phyloP scores from a whole-genome alignment of 140 eudicot genomes.

The Cichorium intybus region DNA sequence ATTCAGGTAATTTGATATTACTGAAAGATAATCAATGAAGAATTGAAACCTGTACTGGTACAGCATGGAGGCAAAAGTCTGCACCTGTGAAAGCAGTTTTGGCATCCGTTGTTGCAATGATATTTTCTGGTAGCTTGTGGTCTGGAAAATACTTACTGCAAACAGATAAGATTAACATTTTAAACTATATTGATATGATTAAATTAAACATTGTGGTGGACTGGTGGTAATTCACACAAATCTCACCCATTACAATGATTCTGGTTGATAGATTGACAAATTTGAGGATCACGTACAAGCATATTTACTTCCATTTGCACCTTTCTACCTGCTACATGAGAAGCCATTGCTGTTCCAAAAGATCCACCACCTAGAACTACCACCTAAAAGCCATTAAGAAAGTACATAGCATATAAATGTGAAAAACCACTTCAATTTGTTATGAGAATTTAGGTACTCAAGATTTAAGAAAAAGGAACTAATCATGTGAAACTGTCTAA shows the following conservation, averaged over 20 bases:
- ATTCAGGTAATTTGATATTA: slow-evolving; percentile 1
- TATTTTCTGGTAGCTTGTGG: slow-evolving; percentile 84
- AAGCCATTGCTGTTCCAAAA: slow-evolving; percentile 99
- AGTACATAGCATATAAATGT: slow-evolving; percentile 18
- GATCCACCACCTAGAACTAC: slow-evolving; percentile 99
- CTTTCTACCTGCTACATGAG: slow-evolving; percentile 89
- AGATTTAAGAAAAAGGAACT: background rate
- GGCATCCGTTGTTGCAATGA: slow-evolving; percentile 86
- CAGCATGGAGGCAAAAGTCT: slow-evolving; percentile 98
- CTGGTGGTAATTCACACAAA: slow-evolving; percentile 4
- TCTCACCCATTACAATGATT: slow-evolving; percentile 65
- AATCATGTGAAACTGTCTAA: background rate
- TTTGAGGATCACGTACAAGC: slow-evolving; percentile 90
- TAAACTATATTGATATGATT: background rate
- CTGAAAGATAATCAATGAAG: slow-evolving; percentile 11
- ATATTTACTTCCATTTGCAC: slow-evolving; percentile 72
- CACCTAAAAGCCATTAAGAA: slow-evolving; percentile 48
- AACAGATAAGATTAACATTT: slow-evolving; percentile 9
- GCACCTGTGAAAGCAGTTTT: slow-evolving; percentile 77
- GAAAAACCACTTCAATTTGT: slow-evolving; percentile 15
- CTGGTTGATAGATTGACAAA: slow-evolving; percentile 75
- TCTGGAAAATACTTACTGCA: slow-evolving; percentile 86
- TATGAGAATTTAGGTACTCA: slow-evolving; percentile 15
- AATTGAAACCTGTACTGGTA: slow-evolving; percentile 81
- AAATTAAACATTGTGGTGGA: slow-evolving; percentile 5